Base-by-base conservation (phyloP, 768 basidiomycete genomes). In the Macrocybe gigantea region DNA sequence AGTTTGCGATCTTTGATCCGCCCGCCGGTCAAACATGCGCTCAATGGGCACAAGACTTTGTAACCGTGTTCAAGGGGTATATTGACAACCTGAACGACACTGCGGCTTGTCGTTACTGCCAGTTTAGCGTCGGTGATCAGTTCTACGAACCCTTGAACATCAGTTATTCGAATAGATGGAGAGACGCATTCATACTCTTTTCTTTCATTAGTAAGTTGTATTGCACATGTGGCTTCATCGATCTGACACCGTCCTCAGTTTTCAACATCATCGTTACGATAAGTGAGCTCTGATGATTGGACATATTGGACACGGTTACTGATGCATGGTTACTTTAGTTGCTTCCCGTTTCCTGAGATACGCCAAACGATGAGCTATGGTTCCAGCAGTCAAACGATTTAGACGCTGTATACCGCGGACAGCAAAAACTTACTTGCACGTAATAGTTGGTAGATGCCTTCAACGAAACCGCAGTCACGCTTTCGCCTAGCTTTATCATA, bases 341-440 rank as follows among this genome's bases (percentile, higher is more conserved):
- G 86, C 85, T 6, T 87, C 86, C 22, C 76, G 84, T 39, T 83
- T 77, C 67, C 69, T 89, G 40, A 77, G 83, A 34, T 88, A 80
- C 53, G 82, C 85, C 22, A 87, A 78, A 59, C 82, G 85, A 47
- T 22, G 22, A 22, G 22, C 22, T 22, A 22, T 22, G 22, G 1
- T 22, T 22, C 22, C 4, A 4, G 22, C 22, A 22, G 22, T 22
- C 2, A 22, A 22, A 22, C 22, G 22, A 22, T 2, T 2, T 22
- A 22, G 22, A 22, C 22, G 22, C 22, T 22, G 22, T 4, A 22
- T 22, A 22, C 22, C 22, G 22, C 22, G 22, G 22, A 22, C 22
- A 22, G 22, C 22, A 22, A 22, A 22, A 2, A 22, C 22, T 22
- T 22, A 22, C 22, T 22, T 22, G 22, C 22, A 22, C 22, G 22